Percentiles rank a stretch among this genome's conserved stretches.
These are phyloP conservation scores for Durusdinium trenchii DNA, from an alignment of 73 alveolate genomes.

Conservation along the genomic window DNA sequence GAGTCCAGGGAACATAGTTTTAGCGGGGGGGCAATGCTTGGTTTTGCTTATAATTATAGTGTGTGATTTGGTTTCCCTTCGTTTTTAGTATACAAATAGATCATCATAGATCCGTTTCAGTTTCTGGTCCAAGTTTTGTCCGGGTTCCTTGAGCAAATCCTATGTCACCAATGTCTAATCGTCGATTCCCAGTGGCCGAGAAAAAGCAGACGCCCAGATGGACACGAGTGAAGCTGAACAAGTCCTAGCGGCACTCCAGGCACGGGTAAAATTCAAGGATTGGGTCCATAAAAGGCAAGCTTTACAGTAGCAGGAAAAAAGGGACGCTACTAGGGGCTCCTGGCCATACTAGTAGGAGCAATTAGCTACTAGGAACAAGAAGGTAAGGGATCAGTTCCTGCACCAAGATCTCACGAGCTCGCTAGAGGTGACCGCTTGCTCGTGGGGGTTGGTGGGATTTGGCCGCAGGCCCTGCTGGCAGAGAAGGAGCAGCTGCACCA, in stretches of 20 bases:
- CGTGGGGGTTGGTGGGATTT: not conserved
- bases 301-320: not conserved
- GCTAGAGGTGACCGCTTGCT: too few relatives aligned
- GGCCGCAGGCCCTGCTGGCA: slow-evolving; percentile 58
- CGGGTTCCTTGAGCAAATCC: not conserved
- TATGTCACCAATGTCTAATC: not conserved
- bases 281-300: not conserved
- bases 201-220: too few relatives aligned
- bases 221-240: slow-evolving; percentile 54
- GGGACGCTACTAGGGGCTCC: not conserved
- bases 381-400: not conserved
- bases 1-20: too few relatives aligned
- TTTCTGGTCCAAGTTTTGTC: not conserved
- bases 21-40: too few relatives aligned
- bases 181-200: too few relatives aligned
- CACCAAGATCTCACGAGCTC: not conserved
- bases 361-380: not conserved
- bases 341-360: not conserved
- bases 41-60: too few relatives aligned
- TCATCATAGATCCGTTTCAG: not conserved
- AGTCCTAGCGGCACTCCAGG: slow-evolving; percentile 44
- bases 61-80: too few relatives aligned
- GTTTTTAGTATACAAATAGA: not conserved
- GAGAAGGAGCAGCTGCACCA: slow-evolving; percentile 77
- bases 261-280: not conserved